Evolutionary conservation across 2,329 filamentous ascomycete species (phyloP).

Genomic region (Fusarium sp.): DNA sequence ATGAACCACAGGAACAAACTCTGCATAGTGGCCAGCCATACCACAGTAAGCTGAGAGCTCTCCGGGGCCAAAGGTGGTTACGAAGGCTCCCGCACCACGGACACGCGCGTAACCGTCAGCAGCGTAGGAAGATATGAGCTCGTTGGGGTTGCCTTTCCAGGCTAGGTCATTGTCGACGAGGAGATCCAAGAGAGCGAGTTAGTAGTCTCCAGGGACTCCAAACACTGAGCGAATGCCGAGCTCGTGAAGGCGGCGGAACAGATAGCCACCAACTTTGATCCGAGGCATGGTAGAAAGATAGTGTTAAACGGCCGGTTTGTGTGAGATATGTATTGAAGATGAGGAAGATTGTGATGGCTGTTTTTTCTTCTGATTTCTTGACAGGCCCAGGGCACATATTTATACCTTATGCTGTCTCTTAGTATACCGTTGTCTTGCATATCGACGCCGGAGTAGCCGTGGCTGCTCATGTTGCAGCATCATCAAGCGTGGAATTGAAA

Average conservation of each 20-base stretch:
- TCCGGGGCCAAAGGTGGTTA: background rate
- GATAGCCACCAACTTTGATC: constrained; percentile 2
- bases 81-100: background rate
- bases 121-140: background rate
- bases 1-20: background rate
- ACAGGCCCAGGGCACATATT: background rate
- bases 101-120: background rate
- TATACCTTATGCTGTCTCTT: background rate
- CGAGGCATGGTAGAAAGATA: background rate
- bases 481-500: background rate
- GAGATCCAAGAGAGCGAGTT: background rate
- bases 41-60: background rate
- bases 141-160: constrained; percentile 1
- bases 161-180: background rate
- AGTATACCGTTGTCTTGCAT: background rate
- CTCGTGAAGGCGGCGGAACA: background rate
- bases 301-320: too few species aligned
- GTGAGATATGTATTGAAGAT: background rate
- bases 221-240: background rate
- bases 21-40: background rate
- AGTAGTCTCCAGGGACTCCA: background rate
- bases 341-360: background rate
- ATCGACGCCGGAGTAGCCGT: background rate
- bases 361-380: background rate
- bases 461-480: background rate